phyloP scores from a whole-genome alignment of 768 basidiomycete genomes.

The Leccinum boreale region DNA sequence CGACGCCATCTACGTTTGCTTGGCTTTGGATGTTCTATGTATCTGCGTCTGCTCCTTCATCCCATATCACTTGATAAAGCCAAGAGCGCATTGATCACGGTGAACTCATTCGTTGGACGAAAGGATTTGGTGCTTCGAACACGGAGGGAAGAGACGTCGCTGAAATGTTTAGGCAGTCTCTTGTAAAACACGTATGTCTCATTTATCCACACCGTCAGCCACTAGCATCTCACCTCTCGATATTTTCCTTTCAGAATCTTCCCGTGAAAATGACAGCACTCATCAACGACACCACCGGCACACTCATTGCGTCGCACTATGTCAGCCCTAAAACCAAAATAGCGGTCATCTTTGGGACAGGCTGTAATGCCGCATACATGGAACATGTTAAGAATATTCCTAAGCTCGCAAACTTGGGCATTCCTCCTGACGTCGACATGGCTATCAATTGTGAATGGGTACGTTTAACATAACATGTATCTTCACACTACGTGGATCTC shows the following conservation, averaged over 20 bases:
- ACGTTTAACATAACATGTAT: conserved; percentile 15
- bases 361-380: conserved; percentile 98
- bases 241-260: conserved; percentile 52
- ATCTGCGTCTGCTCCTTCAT: neutral
- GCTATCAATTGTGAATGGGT: conserved; percentile 98
- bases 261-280: conserved; percentile 81
- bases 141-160: conserved; percentile 93
- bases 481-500: neutral
- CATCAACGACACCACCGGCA: conserved; percentile 98
- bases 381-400: conserved; percentile 82
- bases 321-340: conserved; percentile 90
- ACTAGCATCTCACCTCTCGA: neutral
- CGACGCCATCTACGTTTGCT: neutral
- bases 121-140: conserved; percentile 90
- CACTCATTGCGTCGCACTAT: conserved; percentile 94
- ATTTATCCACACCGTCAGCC: neutral
- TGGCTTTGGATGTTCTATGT: neutral
- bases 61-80: conserved; percentile 36
- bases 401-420: conserved; percentile 76
- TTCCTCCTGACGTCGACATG: conserved; percentile 68
- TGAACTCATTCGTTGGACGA: conserved; percentile 97
- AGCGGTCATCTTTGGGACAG: conserved; percentile 96
- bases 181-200: conserved; percentile 67
- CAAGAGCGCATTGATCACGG: conserved; percentile 94
- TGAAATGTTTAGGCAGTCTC: conserved; percentile 83